These are phyloP conservation scores for Funneliformis mosseae DNA, from an alignment of 192 early-diverging fungal species.

Conservation along the genomic window DNA sequence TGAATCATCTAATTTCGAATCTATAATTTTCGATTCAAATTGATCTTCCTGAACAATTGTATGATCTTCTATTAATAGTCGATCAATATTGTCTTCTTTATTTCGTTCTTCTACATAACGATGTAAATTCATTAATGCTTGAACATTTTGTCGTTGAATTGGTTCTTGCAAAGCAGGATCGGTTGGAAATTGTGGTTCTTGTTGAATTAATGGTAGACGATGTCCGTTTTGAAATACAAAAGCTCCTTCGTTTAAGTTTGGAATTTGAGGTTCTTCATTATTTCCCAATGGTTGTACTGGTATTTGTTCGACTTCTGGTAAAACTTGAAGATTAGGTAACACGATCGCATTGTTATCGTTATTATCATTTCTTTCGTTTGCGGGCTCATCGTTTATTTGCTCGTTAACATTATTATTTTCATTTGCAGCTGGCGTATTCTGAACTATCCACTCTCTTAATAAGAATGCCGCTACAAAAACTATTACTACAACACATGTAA, in stretches of 20 bases:
- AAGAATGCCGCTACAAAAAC: slow-evolving; percentile 80
- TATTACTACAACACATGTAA: slow-evolving; percentile 74
- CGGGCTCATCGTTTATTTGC: neutral
- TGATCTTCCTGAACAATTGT: neutral
- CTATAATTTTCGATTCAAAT: neutral
- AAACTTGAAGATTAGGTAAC: neutral
- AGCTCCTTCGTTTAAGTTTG: neutral
- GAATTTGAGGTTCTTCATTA: neutral
- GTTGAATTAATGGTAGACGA: neutral
- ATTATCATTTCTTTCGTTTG: neutral
- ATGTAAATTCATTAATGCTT: no score
- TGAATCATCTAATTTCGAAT: neutral
- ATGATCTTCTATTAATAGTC: neutral
- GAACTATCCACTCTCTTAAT: slow-evolving; percentile 86
- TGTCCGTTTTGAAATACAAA: slow-evolving; percentile 5
- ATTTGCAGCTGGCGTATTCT: slow-evolving; percentile 57
- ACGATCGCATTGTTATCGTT: neutral
- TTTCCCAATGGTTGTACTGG: no score
- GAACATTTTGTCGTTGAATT: neutral
- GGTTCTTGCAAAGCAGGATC: neutral
- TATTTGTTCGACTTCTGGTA: neutral
- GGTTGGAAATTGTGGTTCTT: neutral
- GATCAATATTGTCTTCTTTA: neutral
- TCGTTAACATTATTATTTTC: slow-evolving; percentile 36
- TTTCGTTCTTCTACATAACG: neutral